phyloP scores from a whole-genome alignment of 192 early-diverging fungal genomes.

The Coemansia sp. region DNA sequence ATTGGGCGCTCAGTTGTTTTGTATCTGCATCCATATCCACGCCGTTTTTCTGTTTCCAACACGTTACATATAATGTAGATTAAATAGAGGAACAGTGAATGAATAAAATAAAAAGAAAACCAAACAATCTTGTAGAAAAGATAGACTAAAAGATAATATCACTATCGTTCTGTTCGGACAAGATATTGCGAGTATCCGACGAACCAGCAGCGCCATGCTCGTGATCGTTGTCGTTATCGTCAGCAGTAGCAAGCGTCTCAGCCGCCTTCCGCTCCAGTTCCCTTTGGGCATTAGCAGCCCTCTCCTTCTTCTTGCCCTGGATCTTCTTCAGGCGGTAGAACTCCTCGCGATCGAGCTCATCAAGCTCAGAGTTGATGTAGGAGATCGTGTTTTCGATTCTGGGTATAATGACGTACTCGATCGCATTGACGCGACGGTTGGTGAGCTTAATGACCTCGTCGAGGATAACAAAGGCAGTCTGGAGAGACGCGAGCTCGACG shows the following conservation, averaged over 20 bases:
- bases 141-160: slow-evolving; percentile 62
- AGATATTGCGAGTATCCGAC: slow-evolving; percentile 31
- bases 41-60: too few species aligned
- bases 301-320: slow-evolving; percentile 97
- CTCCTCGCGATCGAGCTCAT: slow-evolving; percentile 98
- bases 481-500: slow-evolving; percentile 95
- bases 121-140: background rate
- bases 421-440: slow-evolving; percentile 98
- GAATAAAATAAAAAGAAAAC: background rate
- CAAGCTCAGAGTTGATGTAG: slow-evolving; percentile 93
- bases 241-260: slow-evolving; percentile 4
- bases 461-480: slow-evolving; percentile 98
- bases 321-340: slow-evolving; percentile 99
- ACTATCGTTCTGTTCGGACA: slow-evolving; percentile 53
- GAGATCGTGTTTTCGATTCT: slow-evolving; percentile 97
- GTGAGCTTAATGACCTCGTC: slow-evolving; percentile 99
- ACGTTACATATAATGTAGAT: too few species aligned
- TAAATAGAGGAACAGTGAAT: background rate
- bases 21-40: too few species aligned
- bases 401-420: slow-evolving; percentile 99
- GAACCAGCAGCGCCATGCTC: background rate
- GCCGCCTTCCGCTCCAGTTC: slow-evolving; percentile 26
- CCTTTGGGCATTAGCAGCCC: slow-evolving; percentile 55
- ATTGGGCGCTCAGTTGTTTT: too few species aligned
- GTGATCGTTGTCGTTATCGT: background rate